phyloP scores from a whole-genome alignment of 768 basidiomycete species.

The Psilocybe azurescens region DNA sequence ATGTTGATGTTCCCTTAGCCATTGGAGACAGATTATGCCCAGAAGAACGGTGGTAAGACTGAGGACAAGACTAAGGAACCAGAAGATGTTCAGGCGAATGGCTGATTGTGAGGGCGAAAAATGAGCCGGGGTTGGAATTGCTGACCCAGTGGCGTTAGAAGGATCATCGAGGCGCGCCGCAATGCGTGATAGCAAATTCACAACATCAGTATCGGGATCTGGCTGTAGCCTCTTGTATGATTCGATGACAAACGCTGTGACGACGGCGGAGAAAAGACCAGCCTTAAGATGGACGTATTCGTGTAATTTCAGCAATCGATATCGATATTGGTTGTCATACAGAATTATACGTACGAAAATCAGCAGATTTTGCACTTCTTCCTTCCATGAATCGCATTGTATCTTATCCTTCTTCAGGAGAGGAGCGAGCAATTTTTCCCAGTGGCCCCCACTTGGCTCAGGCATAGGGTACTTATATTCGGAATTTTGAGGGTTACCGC shows the following conservation, averaged over 20 bases:
- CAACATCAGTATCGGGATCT: constrained; percentile 17
- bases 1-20: constrained; percentile 20
- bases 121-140: neutral
- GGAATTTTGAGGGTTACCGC: constrained; percentile 13
- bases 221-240: constrained; percentile 21
- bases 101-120: constrained; percentile 12
- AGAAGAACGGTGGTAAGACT: constrained; percentile 19
- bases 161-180: constrained; percentile 5
- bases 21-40: constrained; percentile 20
- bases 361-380: constrained; percentile 24
- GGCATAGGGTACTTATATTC: constrained; percentile 16
- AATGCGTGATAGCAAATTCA: constrained; percentile 18
- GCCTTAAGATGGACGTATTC: constrained; percentile 15
- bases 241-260: constrained; percentile 20
- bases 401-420: constrained; percentile 19
- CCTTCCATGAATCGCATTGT: constrained; percentile 22
- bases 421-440: constrained; percentile 8
- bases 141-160: neutral
- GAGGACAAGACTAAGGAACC: constrained; percentile 19
- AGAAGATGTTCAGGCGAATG: constrained; percentile 17
- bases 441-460: constrained; percentile 10
- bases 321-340: neutral
- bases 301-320: neutral
- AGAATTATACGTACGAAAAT: constrained; percentile 23
- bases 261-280: constrained; percentile 28